These are phyloP conservation scores for Ceratobasidium sp. DNA, from an alignment of 1,284 basidiomycete genomes.

Conservation along the genomic window DNA sequence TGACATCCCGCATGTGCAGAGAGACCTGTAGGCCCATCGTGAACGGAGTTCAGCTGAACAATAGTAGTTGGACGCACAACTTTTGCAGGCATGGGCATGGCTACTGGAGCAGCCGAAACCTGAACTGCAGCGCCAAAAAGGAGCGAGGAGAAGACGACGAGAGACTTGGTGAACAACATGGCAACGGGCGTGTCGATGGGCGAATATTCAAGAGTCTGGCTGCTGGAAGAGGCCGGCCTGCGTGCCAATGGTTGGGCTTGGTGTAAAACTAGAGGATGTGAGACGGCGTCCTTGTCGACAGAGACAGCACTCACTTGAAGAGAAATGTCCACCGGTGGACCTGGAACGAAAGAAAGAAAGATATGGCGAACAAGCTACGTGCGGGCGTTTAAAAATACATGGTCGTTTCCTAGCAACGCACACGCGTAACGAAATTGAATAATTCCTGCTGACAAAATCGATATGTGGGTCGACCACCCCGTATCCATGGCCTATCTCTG, in stretches of 20 bases:
- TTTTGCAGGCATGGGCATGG: constrained; percentile 50
- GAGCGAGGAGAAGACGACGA: constrained; percentile 54
- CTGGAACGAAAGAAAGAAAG: constrained; percentile 42
- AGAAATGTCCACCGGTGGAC: constrained; percentile 54
- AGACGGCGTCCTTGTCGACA: not conserved
- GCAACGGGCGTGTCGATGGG: constrained; percentile 45
- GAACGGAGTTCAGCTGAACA: no score
- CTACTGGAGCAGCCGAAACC: constrained; percentile 57
- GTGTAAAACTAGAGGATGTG: constrained; percentile 2
- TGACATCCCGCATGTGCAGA: constrained; percentile 44
- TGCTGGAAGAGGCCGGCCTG: constrained; percentile 46
- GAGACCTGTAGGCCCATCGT: not conserved
- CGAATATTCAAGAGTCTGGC: constrained; percentile 46
- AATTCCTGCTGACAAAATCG: not conserved
- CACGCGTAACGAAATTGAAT: not conserved
- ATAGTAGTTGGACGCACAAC: no score
- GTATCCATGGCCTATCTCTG: constrained; percentile 16
- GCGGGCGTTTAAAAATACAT: not conserved
- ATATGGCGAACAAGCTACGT: not conserved
- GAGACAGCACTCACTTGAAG: constrained; percentile 31
- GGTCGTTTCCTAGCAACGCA: constrained; percentile 15
- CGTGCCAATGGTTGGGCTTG: constrained; percentile 35
- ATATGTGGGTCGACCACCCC: not conserved
- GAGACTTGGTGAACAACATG: constrained; percentile 57
- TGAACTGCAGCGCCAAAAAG: constrained; percentile 54